Base-by-base conservation (phyloP, 305 asterid genomes). In the Fraxinus greggii region DNA sequence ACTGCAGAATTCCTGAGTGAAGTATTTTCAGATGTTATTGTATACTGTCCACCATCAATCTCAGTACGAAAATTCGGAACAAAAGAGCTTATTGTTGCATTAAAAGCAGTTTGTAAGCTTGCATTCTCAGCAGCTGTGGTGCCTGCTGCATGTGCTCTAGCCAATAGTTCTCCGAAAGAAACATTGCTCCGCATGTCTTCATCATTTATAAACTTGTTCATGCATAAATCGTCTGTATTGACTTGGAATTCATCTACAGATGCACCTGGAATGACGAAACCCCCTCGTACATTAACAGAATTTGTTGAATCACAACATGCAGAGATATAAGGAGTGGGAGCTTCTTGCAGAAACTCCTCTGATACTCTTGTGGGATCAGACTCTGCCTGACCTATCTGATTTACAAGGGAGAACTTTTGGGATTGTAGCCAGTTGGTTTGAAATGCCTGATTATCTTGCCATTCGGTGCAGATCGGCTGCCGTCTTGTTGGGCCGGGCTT, bases 141-240 rank as follows among this genome's bases (percentile, higher is more conserved):
- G 33, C 90, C 88, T 61, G 80, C 88, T 24, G 90, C 90, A 75
- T 88, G 82, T 70, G 91, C 93, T 15, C 86, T 77, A 56, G 88
- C 91, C 88, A 95, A 85, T 82, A 92, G 90, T 26, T 82, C 78
- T 26, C 86, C 82, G 78, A 88, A 91, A 4, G 94, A 84, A 79
- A 86, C 59, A 24, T 78, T 86, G 77, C 19, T 38, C 88, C 84
- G 86, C 7, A 56, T 79, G 54, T 82, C 87, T 13, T 78, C 56
- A 13, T 85, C 82, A 24, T 84, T 83, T 28, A 79, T 69, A 19
- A 56, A 56, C 10, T 56, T 56, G 26, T 56, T n/a, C 26, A 5
- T 56, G 67, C 67, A 56, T n/a, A 6, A n/a, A 54, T 54, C 24
- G 5, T 54, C 65, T 54, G 40, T 35, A 35, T 35, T 35, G 40